These are phyloP conservation scores for Fusarium phyllophilum DNA, from an alignment of 2,329 filamentous ascomycete species.

Conservation along the genomic window DNA sequence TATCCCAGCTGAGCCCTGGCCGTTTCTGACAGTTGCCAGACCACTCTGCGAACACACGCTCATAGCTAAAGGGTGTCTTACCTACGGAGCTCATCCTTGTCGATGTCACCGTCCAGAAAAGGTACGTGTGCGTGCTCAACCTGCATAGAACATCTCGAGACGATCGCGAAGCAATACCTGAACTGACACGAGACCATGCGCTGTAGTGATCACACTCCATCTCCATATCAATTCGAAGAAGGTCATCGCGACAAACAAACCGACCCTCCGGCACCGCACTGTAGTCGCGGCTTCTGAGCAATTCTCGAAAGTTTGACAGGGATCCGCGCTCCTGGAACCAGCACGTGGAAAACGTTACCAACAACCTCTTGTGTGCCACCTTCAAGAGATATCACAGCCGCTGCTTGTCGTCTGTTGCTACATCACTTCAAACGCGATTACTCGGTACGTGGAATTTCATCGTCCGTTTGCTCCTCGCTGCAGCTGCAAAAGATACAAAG, in stretches of 20 bases:
- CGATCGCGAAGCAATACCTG: slow-evolving; percentile 25
- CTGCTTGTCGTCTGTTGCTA: background rate
- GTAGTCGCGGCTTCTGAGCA: slow-evolving; percentile 19
- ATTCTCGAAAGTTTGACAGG: slow-evolving; percentile 36
- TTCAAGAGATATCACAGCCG: slow-evolving; percentile 7
- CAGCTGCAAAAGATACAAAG: slow-evolving; percentile 1
- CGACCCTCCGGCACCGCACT: slow-evolving; percentile 15
- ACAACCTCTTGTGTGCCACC: slow-evolving; percentile 20
- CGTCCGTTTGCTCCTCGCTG: background rate
- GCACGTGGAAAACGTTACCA: slow-evolving; percentile 41
- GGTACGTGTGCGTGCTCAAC: slow-evolving; percentile 24
- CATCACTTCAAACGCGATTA: background rate
- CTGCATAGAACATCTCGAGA: slow-evolving; percentile 25
- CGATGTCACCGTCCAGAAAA: slow-evolving; percentile 14
- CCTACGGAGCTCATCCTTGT: slow-evolving; percentile 34
- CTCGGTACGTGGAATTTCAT: slow-evolving; percentile 20
- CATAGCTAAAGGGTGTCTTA: slow-evolving; percentile 30
- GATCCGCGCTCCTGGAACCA: slow-evolving; percentile 38
- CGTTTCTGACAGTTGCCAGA: slow-evolving; percentile 35
- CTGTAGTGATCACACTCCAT: slow-evolving; percentile 29
- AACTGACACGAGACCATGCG: slow-evolving; percentile 35
- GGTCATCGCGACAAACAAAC: slow-evolving; percentile 20
- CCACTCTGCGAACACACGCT: slow-evolving; percentile 28
- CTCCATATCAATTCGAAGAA: slow-evolving; percentile 17
- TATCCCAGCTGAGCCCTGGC: slow-evolving; percentile 42